Percentiles rank a stretch among this genome's conserved stretches.
These are phyloP conservation scores for Escallonia rubra DNA, from an alignment of 129 eudicot species.

Conservation along the genomic window DNA sequence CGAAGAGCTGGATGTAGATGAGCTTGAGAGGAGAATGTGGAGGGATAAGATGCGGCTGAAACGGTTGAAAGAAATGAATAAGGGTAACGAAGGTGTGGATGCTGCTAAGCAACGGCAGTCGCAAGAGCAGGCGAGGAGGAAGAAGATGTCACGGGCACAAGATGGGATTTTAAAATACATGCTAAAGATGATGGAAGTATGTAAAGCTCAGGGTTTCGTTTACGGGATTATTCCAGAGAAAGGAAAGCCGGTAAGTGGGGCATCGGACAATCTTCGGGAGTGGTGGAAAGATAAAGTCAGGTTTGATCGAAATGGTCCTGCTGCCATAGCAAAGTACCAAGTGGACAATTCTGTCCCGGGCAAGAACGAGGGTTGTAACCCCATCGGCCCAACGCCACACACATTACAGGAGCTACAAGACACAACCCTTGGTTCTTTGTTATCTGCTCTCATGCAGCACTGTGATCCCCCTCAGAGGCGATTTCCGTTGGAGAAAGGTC, in stretches of 20 bases:
- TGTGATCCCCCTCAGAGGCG: conserved; percentile 84
- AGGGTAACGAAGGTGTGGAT: conserved; percentile 35
- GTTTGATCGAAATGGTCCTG: conserved; percentile 86
- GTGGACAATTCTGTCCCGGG: conserved; percentile 50
- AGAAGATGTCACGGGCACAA: conserved; percentile 78
- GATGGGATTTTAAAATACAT: conserved; percentile 81
- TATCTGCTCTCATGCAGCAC: conserved; percentile 81
- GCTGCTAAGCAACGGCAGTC: conserved; percentile 56
- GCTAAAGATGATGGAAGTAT: conserved; percentile 91
- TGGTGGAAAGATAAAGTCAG: conserved; percentile 97
- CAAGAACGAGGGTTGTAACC: conserved; percentile 31
- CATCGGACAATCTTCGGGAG: conserved; percentile 77
- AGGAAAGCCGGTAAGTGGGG: conserved; percentile 89
- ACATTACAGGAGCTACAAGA: conserved; percentile 82
- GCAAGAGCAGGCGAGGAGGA: conserved; percentile 50
- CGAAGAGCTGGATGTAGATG: conserved; percentile 80
- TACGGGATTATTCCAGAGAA: conserved; percentile 85
- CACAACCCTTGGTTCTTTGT: conserved; percentile 72
- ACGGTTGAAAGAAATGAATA: conserved; percentile 49
- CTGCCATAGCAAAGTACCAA: conserved; percentile 61
- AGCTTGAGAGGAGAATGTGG: conserved; percentile 82
- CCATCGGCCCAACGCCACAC: conserved; percentile 73
- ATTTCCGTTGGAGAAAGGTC: conserved; percentile 71
- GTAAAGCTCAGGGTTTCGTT: conserved; percentile 84
- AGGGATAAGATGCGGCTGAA: conserved; percentile 67